Conservation (phyloP, 768 basidiomycete genomes). For the Cytidiella melzeri region DNA sequence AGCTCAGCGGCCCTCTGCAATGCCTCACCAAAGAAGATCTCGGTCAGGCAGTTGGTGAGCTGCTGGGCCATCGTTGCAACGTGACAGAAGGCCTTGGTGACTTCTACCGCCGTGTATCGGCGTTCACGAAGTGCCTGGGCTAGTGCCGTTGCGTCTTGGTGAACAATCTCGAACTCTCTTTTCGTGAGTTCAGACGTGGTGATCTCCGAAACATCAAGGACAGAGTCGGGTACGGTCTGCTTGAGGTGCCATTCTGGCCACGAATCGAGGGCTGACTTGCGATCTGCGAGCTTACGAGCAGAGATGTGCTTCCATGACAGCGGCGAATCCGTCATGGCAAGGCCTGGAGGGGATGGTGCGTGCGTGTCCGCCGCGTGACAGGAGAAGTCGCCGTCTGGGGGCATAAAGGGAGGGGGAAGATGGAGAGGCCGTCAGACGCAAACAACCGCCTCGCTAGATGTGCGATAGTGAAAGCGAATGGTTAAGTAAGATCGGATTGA, state of each 20-base stretch:
- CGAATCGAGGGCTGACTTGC: conserved; percentile 20
- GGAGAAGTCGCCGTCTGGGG: conserved; percentile 11
- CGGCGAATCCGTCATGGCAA: background rate
- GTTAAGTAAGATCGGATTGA: background rate
- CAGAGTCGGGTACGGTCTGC: conserved; percentile 12
- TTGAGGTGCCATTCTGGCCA: conserved; percentile 24
- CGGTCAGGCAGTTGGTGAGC: conserved; percentile 74
- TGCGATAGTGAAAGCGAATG: background rate
- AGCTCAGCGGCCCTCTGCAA: conserved; percentile 53
- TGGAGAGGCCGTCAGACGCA: background rate
- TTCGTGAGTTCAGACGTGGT: conserved; percentile 24
- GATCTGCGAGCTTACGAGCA: conserved; percentile 20
- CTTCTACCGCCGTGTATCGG: conserved; percentile 29
- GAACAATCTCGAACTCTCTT: conserved; percentile 27
- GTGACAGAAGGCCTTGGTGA: conserved; percentile 31
- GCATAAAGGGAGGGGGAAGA: conserved; percentile 2
- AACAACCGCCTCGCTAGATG: background rate
- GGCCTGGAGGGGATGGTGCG: background rate
- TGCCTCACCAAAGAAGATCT: conserved; percentile 73
- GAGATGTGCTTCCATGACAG: conserved; percentile 12
- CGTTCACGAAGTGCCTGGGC: conserved; percentile 21
- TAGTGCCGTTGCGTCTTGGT: conserved; percentile 30
- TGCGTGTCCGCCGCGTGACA: background rate
- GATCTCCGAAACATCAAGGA: conserved; percentile 24
- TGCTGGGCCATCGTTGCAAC: conserved; percentile 46